A percentile compares a stretch with the other conserved stretches of the same genome.
phyloP scores from a whole-genome alignment of 495 filamentous ascomycete genomes.

The Hypoxylon rickii region DNA sequence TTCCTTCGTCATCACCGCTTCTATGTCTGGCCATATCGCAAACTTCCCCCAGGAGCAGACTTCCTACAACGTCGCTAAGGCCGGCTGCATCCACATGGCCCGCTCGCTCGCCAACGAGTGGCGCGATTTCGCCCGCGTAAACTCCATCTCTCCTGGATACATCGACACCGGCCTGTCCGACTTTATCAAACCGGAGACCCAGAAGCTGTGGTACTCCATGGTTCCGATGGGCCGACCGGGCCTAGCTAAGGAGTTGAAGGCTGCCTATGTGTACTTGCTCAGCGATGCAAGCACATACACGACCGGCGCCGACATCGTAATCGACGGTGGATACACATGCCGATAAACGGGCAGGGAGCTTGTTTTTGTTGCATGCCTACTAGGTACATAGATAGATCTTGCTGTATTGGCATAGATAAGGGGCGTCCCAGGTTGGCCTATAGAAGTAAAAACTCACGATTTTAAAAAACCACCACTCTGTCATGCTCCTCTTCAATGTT shows the following conservation, averaged over 20 bases:
- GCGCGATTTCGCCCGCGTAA: conserved; percentile 79
- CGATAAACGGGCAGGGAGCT: conserved; percentile 30
- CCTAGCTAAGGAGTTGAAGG: conserved; percentile 82
- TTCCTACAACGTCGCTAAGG: conserved; percentile 81
- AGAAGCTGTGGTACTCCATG: conserved; percentile 76
- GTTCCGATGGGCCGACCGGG: conserved; percentile 77
- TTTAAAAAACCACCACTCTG: too few species aligned
- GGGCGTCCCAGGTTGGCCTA: too few species aligned
- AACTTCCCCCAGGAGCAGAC: conserved; percentile 80
- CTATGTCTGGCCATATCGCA: conserved; percentile 70
- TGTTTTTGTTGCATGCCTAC: not conserved
- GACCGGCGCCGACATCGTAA: conserved; percentile 58
- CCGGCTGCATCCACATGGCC: conserved; percentile 73
- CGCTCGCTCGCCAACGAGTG: conserved; percentile 77
- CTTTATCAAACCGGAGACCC: conserved; percentile 70
- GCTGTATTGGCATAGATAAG: not conserved
- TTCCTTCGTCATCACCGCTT: conserved; percentile 64
- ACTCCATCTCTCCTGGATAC: conserved; percentile 78
- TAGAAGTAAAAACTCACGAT: too few species aligned
- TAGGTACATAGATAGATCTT: conserved; percentile 3
- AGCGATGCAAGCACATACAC: conserved; percentile 69
- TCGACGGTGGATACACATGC: conserved; percentile 60
- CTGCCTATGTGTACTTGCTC: conserved; percentile 76
- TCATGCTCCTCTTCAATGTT: too few species aligned
- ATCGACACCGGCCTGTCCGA: conserved; percentile 80